Percentiles rank a stretch among this genome's conserved stretches.
Evolutionary conservation across 176 grass and related monocot species (phyloP).

Genomic region (Rhynchospora tenuis): DNA sequence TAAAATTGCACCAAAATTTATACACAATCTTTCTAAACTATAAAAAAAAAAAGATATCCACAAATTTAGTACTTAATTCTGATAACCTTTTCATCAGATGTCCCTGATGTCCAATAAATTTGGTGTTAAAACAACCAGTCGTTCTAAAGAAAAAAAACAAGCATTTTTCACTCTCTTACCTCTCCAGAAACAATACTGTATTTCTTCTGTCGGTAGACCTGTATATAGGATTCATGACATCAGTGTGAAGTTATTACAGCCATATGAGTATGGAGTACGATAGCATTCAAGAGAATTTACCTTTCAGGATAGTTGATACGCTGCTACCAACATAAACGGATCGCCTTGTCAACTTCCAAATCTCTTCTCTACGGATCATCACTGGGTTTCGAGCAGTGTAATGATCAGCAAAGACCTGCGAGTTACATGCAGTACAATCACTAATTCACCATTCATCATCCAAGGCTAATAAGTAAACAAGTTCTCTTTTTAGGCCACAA

Average conservation of each 20-base stretch:
- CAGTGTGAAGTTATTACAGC: slow-evolving; percentile 23
- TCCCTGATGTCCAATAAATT: too few species aligned
- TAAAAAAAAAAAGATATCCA: too few species aligned
- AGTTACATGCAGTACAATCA: slow-evolving; percentile 15
- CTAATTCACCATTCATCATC: not conserved
- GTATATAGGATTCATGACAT: slow-evolving; percentile 31
- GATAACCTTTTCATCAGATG: too few species aligned
- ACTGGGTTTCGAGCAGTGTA: slow-evolving; percentile 64
- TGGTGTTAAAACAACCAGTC: too few species aligned
- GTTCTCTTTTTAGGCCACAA: not conserved
- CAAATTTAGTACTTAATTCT: too few species aligned
- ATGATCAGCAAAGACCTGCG: slow-evolving; percentile 96
- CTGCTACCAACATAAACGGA: slow-evolving; percentile 83
- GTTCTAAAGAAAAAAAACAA: too few species aligned
- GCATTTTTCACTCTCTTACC: slow-evolving; percentile 40
- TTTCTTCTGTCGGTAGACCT: slow-evolving; percentile 82
- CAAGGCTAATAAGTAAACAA: slow-evolving; percentile 14
- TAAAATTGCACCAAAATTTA: too few species aligned
- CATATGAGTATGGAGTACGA: not conserved
- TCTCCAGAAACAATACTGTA: slow-evolving; percentile 98
- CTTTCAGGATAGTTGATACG: slow-evolving; percentile 85
- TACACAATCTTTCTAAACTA: too few species aligned
- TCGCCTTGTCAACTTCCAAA: slow-evolving; percentile 75
- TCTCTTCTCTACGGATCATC: slow-evolving; percentile 45
- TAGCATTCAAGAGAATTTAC: slow-evolving; percentile 36